phyloP scores from a whole-genome alignment of 352 stramenopile genomes.

The Pythium apleroticum region DNA sequence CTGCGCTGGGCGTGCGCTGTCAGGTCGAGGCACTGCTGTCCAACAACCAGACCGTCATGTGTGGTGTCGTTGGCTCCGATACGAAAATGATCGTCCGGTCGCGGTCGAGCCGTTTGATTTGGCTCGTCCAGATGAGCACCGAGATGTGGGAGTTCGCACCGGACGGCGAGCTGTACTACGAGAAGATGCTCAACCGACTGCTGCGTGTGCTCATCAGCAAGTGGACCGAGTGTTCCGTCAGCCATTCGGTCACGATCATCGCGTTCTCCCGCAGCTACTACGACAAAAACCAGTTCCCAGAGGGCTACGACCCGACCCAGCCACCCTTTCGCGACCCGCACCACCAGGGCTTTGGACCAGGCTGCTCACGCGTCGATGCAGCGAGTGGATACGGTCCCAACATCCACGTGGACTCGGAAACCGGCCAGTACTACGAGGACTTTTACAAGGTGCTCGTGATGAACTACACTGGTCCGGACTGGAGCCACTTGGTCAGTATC shows the following conservation, averaged over 20 bases:
- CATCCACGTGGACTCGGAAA: constrained; percentile 57
- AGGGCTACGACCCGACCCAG: constrained; percentile 44
- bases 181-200: constrained; percentile 86
- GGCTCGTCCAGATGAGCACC: constrained; percentile 96
- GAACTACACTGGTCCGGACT: constrained; percentile 91
- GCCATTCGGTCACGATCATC: constrained; percentile 91
- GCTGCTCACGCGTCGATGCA: constrained; percentile 28
- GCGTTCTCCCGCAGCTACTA: constrained; percentile 92
- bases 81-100: constrained; percentile 97
- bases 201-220: constrained; percentile 73
- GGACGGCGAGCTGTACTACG: constrained; percentile 89
- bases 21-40: constrained; percentile 91
- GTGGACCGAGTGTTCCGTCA: constrained; percentile 86
- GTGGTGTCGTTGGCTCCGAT: constrained; percentile 92
- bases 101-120: constrained; percentile 95
- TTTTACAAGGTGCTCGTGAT: constrained; percentile 85
- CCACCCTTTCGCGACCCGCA: constrained; percentile 45
- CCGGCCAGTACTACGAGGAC: constrained; percentile 66
- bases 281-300: constrained; percentile 66
- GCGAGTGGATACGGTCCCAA: constrained; percentile 46
- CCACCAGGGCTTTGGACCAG: constrained; percentile 49
- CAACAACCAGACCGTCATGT: constrained; percentile 67
- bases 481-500: constrained; percentile 82
- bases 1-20: constrained; percentile 76
- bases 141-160: constrained; percentile 94